phyloP scores from a whole-genome alignment of 2,329 filamentous ascomycete genomes.

The Cryphonectria parasitica region DNA sequence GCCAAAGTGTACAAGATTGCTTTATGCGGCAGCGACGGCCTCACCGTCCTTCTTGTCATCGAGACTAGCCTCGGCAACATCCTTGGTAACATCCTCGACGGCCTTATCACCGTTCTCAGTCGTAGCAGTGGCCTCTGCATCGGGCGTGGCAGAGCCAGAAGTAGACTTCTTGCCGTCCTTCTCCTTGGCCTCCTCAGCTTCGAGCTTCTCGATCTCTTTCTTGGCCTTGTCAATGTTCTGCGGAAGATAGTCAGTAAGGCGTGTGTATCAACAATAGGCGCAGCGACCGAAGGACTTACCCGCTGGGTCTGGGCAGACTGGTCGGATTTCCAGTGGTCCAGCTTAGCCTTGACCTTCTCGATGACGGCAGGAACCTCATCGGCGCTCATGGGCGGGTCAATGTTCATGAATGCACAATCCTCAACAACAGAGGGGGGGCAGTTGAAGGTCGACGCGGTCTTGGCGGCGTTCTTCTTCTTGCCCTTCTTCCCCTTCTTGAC shows the following conservation, averaged over 20 bases:
- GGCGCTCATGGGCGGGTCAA: conserved; percentile 86
- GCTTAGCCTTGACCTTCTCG: conserved; percentile 92
- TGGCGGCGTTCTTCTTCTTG: conserved; percentile 67
- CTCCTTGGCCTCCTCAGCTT: conserved; percentile 64
- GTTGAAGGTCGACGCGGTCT: conserved; percentile 62
- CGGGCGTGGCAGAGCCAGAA: conserved; percentile 48
- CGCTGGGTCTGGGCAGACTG: conserved; percentile 88
- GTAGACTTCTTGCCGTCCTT: conserved; percentile 33
- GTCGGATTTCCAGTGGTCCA: conserved; percentile 87
- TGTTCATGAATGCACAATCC: conserved; percentile 80
- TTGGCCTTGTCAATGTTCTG: conserved; percentile 97
- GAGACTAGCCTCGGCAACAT: conserved; percentile 56
- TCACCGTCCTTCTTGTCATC: conserved; percentile 55
- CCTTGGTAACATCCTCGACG: conserved; percentile 57
- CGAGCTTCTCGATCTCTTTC: conserved; percentile 90
- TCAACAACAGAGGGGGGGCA: conserved; percentile 90
- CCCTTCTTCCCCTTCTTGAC: conserved; percentile 89
- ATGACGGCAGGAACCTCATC: conserved; percentile 77
- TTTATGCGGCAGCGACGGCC: conserved; percentile 32
- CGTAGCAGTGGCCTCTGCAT: conserved; percentile 36
- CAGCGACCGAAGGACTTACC: conserved; percentile 57
- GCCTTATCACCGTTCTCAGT: conserved; percentile 50
- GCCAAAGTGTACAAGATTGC: conserved; percentile 1
- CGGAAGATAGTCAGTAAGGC: conserved; percentile 11
- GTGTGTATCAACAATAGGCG: too few species aligned